Evolutionary conservation across 2,329 filamentous ascomycete genomes (phyloP).

Genomic region (Ilyonectria mors-panacis): DNA sequence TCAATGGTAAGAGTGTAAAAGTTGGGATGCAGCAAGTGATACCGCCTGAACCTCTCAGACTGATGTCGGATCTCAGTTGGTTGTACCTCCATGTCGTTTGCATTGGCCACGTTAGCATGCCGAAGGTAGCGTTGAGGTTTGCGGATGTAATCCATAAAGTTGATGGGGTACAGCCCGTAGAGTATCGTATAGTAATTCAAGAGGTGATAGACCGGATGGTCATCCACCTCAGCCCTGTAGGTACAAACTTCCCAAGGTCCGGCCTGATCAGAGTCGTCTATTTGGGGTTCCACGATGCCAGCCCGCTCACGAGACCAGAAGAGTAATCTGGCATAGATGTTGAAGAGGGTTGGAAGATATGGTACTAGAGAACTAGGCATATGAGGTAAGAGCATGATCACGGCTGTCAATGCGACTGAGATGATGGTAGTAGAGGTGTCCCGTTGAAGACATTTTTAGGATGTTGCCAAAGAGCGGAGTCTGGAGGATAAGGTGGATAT

Average conservation of each 20-base stretch:
- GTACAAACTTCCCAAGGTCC: slow-evolving; percentile 74
- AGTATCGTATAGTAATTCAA: slow-evolving; percentile 85
- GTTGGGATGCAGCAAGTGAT: slow-evolving; percentile 85
- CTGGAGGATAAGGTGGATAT: slow-evolving; percentile 80
- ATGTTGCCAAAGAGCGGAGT: slow-evolving; percentile 81
- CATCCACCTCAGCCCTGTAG: slow-evolving; percentile 74
- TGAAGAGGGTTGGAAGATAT: slow-evolving; percentile 81
- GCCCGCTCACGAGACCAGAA: slow-evolving; percentile 79
- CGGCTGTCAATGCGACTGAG: slow-evolving; percentile 79
- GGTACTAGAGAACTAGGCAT: slow-evolving; percentile 80
- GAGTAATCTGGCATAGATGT: slow-evolving; percentile 83
- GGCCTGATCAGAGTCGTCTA: slow-evolving; percentile 56
- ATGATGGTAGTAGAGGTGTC: slow-evolving; percentile 84
- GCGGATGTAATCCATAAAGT: slow-evolving; percentile 88
- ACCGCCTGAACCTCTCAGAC: slow-evolving; percentile 80
- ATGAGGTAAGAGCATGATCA: slow-evolving; percentile 88
- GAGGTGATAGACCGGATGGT: slow-evolving; percentile 75
- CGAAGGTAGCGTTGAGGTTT: slow-evolving; percentile 86
- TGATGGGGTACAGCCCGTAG: slow-evolving; percentile 87
- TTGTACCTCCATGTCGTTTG: slow-evolving; percentile 83
- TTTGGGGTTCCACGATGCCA: slow-evolving; percentile 54
- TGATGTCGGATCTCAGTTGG: slow-evolving; percentile 82
- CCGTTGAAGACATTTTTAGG: slow-evolving; percentile 79
- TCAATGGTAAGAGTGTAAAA: slow-evolving; percentile 86
- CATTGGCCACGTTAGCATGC: slow-evolving; percentile 77